phyloP scores from a whole-genome alignment of 2,329 filamentous ascomycete species.

The Penicillium aurantiogriseum region DNA sequence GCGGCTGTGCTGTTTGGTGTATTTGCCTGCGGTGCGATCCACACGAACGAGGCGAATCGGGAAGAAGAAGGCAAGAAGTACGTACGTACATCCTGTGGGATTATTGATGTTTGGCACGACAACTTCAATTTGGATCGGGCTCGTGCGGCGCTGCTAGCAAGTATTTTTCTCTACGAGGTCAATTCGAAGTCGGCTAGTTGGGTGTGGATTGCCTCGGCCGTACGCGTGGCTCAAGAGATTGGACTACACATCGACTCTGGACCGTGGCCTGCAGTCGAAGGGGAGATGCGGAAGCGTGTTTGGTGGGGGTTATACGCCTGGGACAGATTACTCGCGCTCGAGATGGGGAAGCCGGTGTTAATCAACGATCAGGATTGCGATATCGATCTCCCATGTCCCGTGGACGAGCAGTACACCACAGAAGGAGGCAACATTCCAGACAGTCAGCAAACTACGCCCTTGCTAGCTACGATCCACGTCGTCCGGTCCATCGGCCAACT shows the following conservation, averaged over 20 bases:
- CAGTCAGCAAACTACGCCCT: constrained; percentile 62
- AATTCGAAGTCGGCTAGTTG: constrained; percentile 84
- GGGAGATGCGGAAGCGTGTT: constrained; percentile 79
- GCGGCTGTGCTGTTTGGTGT: constrained; percentile 78
- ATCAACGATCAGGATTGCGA: constrained; percentile 91
- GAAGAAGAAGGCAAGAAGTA: constrained; percentile 62
- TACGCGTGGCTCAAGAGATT: constrained; percentile 78
- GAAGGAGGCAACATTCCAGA: constrained; percentile 47
- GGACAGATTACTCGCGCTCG: constrained; percentile 75
- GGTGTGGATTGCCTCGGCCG: constrained; percentile 78
- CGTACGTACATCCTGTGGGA: constrained; percentile 66
- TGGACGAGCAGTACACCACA: constrained; percentile 69
- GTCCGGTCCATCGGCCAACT: constrained; percentile 74
- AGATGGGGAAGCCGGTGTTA: constrained; percentile 74
- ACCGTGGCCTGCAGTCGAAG: constrained; percentile 71
- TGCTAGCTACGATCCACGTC: constrained; percentile 78
- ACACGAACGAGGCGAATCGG: constrained; percentile 59
- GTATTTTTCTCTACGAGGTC: constrained; percentile 78
- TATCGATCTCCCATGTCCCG: constrained; percentile 71
- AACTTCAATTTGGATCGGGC: constrained; percentile 73
- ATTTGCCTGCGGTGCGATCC: constrained; percentile 77
- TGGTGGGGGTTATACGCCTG: constrained; percentile 95
- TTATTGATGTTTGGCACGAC: constrained; percentile 80
- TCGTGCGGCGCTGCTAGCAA: constrained; percentile 68
- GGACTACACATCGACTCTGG: constrained; percentile 75